Conservation (phyloP, 768 basidiomycete genomes). For the Suillus subalutaceus region DNA sequence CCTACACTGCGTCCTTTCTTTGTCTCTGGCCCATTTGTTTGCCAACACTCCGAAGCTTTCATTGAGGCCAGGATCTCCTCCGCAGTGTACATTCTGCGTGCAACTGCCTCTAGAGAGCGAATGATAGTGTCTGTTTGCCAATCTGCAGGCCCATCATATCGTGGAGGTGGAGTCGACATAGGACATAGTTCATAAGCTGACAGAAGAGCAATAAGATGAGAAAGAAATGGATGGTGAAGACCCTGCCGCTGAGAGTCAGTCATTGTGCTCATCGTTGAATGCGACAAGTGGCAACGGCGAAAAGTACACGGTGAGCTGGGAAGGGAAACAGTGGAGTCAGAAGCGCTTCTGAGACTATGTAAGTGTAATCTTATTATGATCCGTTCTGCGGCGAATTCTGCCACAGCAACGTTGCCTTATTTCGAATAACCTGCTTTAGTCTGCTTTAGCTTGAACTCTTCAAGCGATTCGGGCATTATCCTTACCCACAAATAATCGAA, state of each 20-base stretch:
- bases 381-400: constrained; percentile 4
- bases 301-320: constrained; percentile 1
- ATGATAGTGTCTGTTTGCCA: constrained; percentile 63
- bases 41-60: constrained; percentile 39
- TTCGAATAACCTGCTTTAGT: background rate
- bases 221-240: constrained; percentile 43
- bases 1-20: constrained; percentile 49
- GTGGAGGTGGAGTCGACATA: constrained; percentile 50
- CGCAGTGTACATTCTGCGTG: constrained; percentile 57
- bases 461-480: background rate
- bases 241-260: constrained; percentile 21
- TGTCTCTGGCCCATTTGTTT: constrained; percentile 40
- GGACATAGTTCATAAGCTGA: constrained; percentile 63
- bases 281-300: constrained; percentile 16
- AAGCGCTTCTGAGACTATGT: constrained; percentile 7
- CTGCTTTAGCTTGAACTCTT: constrained; percentile 4
- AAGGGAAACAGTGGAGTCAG: constrained; percentile 4
- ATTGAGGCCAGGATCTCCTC: constrained; percentile 49
- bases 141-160: constrained; percentile 57
- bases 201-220: constrained; percentile 59
- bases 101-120: constrained; percentile 51
- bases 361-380: constrained; percentile 14
- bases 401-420: constrained; percentile 9
- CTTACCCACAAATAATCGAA: background rate
- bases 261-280: constrained; percentile 38